Evolutionary conservation across 257 asterid species (phyloP).

Genomic region (Fraxinus excelsior): DNA sequence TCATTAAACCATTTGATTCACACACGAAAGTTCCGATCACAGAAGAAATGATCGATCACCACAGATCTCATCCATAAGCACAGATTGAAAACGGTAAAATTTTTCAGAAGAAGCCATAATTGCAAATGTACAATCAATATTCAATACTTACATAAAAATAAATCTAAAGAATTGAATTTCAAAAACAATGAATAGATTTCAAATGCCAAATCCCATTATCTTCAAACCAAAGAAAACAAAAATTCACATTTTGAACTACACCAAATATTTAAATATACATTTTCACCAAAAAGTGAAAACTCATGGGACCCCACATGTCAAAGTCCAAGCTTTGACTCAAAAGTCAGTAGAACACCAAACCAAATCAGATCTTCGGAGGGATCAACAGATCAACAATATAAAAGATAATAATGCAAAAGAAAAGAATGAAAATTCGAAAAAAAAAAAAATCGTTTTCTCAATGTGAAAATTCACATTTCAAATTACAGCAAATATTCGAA

Average conservation of each 20-base stretch:
- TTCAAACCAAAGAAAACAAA: not conserved
- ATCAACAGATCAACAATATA: not conserved
- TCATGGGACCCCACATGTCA: not conserved
- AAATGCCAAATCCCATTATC: not conserved
- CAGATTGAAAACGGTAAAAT: not conserved
- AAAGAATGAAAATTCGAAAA: not conserved
- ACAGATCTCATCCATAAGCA: not conserved
- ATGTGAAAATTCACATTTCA: not conserved
- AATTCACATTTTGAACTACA: not conserved
- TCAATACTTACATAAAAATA: not conserved
- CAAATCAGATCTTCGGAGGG: not conserved
- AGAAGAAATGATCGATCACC: not conserved
- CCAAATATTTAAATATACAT: not conserved
- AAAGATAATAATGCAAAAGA: not conserved
- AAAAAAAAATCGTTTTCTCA: not conserved
- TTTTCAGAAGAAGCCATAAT: not conserved
- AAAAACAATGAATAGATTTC: not conserved
- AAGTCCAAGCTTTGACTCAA: not conserved
- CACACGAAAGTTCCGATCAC: not conserved
- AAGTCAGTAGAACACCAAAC: not conserved
- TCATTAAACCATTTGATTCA: not conserved
- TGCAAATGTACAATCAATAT: not conserved
- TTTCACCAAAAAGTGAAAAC: not conserved
- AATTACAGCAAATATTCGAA: not conserved
- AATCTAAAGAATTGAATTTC: not conserved